Evolutionary conservation across 2,329 filamentous ascomycete species (phyloP).

Genomic region (Leptoxyphium fumago): DNA sequence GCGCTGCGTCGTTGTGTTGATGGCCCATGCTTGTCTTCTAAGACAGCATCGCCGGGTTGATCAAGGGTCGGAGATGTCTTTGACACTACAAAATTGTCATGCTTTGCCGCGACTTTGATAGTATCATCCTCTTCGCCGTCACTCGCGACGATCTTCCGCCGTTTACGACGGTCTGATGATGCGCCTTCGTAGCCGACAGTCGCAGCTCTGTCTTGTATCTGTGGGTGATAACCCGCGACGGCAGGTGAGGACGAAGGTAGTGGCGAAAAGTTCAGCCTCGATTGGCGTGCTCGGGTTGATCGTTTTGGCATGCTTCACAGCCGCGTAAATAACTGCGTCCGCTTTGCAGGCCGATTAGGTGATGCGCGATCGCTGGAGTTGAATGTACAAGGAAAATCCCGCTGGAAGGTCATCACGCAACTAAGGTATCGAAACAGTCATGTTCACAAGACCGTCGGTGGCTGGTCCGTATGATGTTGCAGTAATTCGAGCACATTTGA

Average conservation of each 20-base stretch:
- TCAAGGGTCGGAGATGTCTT: conserved; percentile 12
- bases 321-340: no score
- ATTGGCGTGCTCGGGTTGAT: conserved; percentile 21
- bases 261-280: conserved; percentile 29
- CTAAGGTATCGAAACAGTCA: neutral
- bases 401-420: neutral
- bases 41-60: conserved; percentile 6
- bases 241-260: conserved; percentile 26
- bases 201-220: conserved; percentile 21
- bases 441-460: neutral
- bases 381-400: neutral
- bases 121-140: neutral
- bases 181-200: conserved; percentile 18
- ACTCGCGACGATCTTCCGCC: conserved; percentile 12
- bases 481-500: neutral
- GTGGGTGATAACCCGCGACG: conserved; percentile 16
- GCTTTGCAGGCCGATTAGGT: no score
- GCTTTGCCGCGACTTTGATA: conserved; percentile 3
- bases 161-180: conserved; percentile 12
- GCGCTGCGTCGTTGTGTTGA: conserved; percentile 6
- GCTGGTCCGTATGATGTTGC: neutral
- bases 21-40: conserved; percentile 11
- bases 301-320: neutral
- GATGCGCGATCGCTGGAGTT: no score
- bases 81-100: conserved; percentile 6